These are phyloP conservation scores for Cymbopogon flexuosus DNA, from an alignment of 202 grass and related monocot genomes.

Conservation along the genomic window DNA sequence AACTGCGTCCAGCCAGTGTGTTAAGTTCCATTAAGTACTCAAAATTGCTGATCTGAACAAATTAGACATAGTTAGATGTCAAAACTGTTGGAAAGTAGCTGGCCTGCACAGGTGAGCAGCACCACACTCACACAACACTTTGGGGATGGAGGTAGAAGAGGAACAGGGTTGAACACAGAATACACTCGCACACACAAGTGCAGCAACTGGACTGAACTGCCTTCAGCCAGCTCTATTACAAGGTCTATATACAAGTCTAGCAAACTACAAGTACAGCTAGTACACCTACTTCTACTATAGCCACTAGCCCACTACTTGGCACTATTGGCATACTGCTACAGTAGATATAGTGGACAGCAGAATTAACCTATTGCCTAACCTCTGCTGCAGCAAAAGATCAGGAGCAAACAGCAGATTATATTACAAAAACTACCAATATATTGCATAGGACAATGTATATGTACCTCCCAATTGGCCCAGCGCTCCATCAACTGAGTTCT, in stretches of 20 bases:
- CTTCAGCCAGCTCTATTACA: too few species aligned
- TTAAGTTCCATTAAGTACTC: slow-evolving; percentile 99
- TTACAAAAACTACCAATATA: slow-evolving; percentile 18
- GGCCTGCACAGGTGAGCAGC: too few species aligned
- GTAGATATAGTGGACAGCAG: too few species aligned
- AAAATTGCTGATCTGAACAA: slow-evolving; percentile 95
- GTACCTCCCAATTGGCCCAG: slow-evolving; percentile 96
- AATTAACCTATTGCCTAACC: background rate
- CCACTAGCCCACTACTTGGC: background rate
- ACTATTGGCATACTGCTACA: background rate
- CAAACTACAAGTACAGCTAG: too few species aligned
- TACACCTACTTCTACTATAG: background rate
- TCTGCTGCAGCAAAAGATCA: background rate
- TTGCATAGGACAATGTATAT: slow-evolving; percentile 22
- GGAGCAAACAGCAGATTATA: background rate
- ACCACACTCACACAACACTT: too few species aligned
- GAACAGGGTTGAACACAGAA: too few species aligned
- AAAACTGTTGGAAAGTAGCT: background rate
- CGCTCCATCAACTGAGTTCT: slow-evolving; percentile 96
- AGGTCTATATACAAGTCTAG: too few species aligned
- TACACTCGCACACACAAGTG: too few species aligned
- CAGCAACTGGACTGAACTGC: too few species aligned
- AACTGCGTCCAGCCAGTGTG: slow-evolving; percentile 92
- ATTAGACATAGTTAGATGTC: background rate
- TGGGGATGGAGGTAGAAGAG: too few species aligned